A percentile compares a stretch with the other conserved stretches of the same genome.
phyloP scores from a whole-genome alignment of 2,329 filamentous ascomycete species.

The Stachybotrys chartarum region DNA sequence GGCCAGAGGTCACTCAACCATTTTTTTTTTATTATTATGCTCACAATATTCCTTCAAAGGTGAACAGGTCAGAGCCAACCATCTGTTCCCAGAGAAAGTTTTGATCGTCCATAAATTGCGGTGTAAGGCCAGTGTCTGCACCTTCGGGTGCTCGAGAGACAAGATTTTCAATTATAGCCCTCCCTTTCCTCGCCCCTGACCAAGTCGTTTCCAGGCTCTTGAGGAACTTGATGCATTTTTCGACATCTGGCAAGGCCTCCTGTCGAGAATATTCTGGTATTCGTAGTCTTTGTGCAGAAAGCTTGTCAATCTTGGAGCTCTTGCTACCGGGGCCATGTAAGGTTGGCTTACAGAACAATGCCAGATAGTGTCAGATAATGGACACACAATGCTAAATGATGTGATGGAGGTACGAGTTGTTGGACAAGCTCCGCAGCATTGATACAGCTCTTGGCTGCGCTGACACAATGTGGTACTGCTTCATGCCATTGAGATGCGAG shows the following conservation, averaged over 20 bases:
- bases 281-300: constrained; percentile 6
- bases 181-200: constrained; percentile 14
- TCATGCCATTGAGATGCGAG: not conserved
- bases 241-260: constrained; percentile 6
- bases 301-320: too few relatives aligned
- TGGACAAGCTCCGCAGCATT: constrained; percentile 14
- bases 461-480: constrained; percentile 15
- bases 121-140: not conserved
- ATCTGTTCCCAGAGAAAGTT: not conserved
- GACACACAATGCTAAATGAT: constrained; percentile 17
- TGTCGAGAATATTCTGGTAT: constrained; percentile 6
- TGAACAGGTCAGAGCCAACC: not conserved
- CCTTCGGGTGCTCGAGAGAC: not conserved
- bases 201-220: constrained; percentile 15
- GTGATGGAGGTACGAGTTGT: constrained; percentile 15
- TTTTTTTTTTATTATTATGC: not conserved
- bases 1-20: too few relatives aligned
- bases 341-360: constrained; percentile 13
- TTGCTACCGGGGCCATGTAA: not conserved
- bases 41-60: not conserved
- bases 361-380: constrained; percentile 18
- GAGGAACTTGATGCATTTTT: constrained; percentile 12
- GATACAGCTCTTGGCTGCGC: constrained; percentile 16
- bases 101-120: not conserved
- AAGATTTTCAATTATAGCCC: constrained; percentile 16